Evolutionary conservation across 257 asterid species (phyloP).

Genomic region (Gynochthodes officinalis): DNA sequence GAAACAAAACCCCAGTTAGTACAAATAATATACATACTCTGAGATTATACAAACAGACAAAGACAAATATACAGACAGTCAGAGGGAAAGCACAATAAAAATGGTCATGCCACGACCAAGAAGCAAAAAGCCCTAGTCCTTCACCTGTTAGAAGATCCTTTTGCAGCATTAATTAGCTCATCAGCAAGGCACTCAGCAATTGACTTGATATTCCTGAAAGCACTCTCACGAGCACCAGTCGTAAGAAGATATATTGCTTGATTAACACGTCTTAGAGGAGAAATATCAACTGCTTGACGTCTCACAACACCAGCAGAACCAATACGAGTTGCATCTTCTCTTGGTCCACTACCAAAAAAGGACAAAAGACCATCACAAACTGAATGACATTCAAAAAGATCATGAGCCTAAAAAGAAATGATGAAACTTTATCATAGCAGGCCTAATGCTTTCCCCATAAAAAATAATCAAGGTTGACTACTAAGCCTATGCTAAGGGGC

Average conservation of each 20-base stretch:
- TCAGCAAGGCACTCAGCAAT: conserved; percentile 84
- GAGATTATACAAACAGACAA: too few relatives aligned
- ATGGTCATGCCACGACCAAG: background rate
- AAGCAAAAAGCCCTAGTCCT: background rate
- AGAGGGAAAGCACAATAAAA: background rate
- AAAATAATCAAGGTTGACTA: background rate
- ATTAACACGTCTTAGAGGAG: conserved; percentile 78
- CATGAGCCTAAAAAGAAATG: background rate
- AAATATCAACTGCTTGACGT: conserved; percentile 83
- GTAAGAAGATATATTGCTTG: conserved; percentile 75
- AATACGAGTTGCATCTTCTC: conserved; percentile 83
- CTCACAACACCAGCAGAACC: conserved; percentile 92
- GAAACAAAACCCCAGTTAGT: background rate
- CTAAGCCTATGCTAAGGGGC: background rate
- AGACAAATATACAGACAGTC: too few relatives aligned
- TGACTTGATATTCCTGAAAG: conserved; percentile 69
- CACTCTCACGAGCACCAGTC: conserved; percentile 79
- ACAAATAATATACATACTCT: background rate
- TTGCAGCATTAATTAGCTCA: conserved; percentile 83
- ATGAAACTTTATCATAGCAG: background rate
- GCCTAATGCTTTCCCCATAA: background rate
- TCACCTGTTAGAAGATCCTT: conserved; percentile 79
- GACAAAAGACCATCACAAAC: background rate
- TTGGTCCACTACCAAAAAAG: conserved; percentile 54
- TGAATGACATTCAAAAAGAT: background rate